Evolutionary conservation across 1,284 basidiomycete species (phyloP).

Genomic region (Melampsora americana): DNA sequence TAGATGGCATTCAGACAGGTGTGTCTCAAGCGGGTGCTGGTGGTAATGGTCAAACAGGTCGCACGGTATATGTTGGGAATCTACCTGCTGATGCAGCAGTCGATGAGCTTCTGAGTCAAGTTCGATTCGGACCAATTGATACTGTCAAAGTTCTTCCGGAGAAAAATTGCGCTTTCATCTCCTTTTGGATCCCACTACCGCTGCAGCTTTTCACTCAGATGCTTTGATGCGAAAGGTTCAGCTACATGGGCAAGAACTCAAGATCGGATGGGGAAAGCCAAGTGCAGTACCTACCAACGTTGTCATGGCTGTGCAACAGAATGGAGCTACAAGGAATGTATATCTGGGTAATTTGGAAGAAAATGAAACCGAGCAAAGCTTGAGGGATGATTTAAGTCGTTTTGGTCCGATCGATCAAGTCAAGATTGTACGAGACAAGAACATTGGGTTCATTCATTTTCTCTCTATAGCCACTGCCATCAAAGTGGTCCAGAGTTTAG

Average conservation of each 20-base stretch:
- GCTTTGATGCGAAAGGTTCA: conserved; percentile 86
- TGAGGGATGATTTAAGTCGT: conserved; percentile 77
- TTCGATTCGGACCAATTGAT: conserved; percentile 96
- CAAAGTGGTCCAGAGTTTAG: conserved; percentile 85
- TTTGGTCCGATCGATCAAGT: conserved; percentile 97
- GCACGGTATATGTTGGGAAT: conserved; percentile 97
- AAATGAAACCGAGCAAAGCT: conserved; percentile 77
- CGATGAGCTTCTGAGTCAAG: conserved; percentile 93
- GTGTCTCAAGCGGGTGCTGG: conserved; percentile 11
- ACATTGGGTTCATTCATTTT: conserved; percentile 95
- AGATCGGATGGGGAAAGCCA: conserved; percentile 93
- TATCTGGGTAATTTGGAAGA: conserved; percentile 88
- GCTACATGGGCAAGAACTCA: conserved; percentile 85
- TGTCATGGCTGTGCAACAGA: conserved; percentile 77
- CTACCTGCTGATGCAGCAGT: conserved; percentile 92
- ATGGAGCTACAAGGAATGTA: conserved; percentile 86
- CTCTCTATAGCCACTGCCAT: conserved; percentile 84
- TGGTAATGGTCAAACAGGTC: conserved; percentile 57
- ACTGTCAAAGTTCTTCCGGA: conserved; percentile 92
- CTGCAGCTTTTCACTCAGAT: conserved; percentile 90
- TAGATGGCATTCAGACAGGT: conserved; percentile 16
- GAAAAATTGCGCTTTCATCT: conserved; percentile 96
- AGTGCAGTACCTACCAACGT: conserved; percentile 79
- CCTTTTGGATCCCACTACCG: conserved; percentile 83
- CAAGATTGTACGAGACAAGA: conserved; percentile 95